Base-by-base conservation (phyloP, 2,329 filamentous ascomycete genomes). In the Alternaria sp. region DNA sequence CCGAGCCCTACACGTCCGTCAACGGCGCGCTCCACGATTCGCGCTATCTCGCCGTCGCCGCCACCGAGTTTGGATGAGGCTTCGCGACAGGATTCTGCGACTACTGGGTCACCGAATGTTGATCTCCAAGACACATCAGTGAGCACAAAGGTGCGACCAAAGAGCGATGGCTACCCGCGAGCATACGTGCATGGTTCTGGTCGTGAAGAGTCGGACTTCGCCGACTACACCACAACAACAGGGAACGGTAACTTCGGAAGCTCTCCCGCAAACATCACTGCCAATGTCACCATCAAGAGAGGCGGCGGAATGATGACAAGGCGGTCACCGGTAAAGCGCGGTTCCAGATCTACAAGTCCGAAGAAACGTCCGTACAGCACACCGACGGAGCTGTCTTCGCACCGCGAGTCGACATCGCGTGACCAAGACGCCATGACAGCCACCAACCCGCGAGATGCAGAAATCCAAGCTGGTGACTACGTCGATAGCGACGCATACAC, bases 1-100 rank as follows among this genome's bases (percentile, higher is more conserved):
- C 68, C 59, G 12, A 66, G 60, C 2, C 73, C 73, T 4, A 49
- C 55, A 2, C 68, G 69, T 20, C 73, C 74, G 12, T 55, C 64
- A 26, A 74, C 68, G 20, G 62, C 68, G 23, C 64, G 64, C 58
- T 75, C 70, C 0, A 77, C 74, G 3, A 75, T 78, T 47, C 73
- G 75, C 23, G 67, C 68, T 28, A 72, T 78, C 26, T 67, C 71
- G 9, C 74, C 75, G 9, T 77, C 74, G 12, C 75, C 74, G 12
- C 62, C 68, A 9, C 63, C 67, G 3, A 71, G 66, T 15, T 25
- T 56, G 53, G 55, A 25, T 33, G 66, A 65, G 9, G 67, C 60
- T 10, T 47, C 65, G 18, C 45, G 49, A 10, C 37, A 23, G 2
- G 61, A 66, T 5, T 56, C 58, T 20, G 66, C 58, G 45, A 37